Evolutionary conservation across 768 basidiomycete species (phyloP), one percentile per base, ranked within the genome.

Genomic region (Mrakia hoshinonis): DNA sequence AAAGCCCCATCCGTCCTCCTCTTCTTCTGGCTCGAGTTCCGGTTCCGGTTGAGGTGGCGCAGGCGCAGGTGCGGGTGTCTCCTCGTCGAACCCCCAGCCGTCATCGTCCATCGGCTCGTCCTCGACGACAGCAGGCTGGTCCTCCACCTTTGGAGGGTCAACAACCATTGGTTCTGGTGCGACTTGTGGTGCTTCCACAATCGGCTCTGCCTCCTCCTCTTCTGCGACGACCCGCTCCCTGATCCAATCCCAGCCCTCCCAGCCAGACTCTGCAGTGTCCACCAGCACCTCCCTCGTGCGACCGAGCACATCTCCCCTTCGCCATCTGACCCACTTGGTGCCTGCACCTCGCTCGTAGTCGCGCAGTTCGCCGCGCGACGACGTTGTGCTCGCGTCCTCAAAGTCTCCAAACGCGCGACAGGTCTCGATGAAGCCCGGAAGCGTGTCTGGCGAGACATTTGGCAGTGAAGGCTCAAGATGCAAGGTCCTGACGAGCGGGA

Each of bases 81-180:
- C 78, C 6, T 82, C 82, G 61, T 82, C 82, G 39, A 82, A 81
- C 0, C 78, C 81, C 83, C 82, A 83, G 2, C 77, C 82, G 51
- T 78, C 76, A 1, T 73, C 76, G 18, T 76, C 77, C 13, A 39
- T 34, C 26, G 55, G 38, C 43, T 24, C 2, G 13, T 47, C 43
- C 43, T 67, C 34, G 18, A 38, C 52, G n/a, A n/a, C 49, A 2
- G 26, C 47, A 46, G 31, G 43, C 34, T 51, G 15, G 31, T 48
- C 64, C 24, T 51, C 65, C 11, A 22, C 15, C 47, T 26, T 20
- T 43, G 7, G 36, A 22, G 52, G 15, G 5, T 11, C 39, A 10
- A 64, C 29, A 11, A 34, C 15, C n/a, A 22, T 34, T 10, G 6
- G 46, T 31, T 48, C 26, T 47, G 46, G 24, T 20, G 24, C 26